Percentiles rank a stretch among this genome's conserved stretches.
Evolutionary conservation across 2,329 filamentous ascomycete genomes (phyloP).

Genomic region (Fusarium sp.): DNA sequence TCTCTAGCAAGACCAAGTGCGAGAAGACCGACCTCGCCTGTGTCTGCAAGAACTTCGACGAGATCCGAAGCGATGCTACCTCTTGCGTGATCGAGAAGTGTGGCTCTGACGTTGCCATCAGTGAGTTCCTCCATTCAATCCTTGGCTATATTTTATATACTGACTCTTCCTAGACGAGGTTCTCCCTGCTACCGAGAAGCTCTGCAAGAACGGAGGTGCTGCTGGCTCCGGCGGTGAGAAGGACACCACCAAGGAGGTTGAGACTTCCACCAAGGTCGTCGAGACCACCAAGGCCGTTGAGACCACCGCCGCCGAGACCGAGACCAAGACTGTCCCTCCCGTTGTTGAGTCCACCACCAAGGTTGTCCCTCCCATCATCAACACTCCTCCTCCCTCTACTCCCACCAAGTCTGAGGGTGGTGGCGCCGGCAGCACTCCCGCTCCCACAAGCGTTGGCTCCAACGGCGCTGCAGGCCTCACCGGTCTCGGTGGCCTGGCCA

Average conservation of each 20-base stretch:
- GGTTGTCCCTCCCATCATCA: constrained; percentile 25
- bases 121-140: constrained; percentile 49
- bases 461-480: constrained; percentile 51
- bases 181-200: constrained; percentile 54
- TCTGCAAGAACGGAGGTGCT: constrained; percentile 48
- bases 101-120: constrained; percentile 54
- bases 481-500: constrained; percentile 52
- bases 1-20: constrained; percentile 52
- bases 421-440: constrained; percentile 20
- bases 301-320: too few species aligned
- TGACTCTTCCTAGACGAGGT: constrained; percentile 54
- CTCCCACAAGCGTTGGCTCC: constrained; percentile 41
- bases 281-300: constrained; percentile 1
- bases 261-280: not conserved
- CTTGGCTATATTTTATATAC: not conserved
- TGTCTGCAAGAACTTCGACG: constrained; percentile 53
- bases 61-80: constrained; percentile 52
- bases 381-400: constrained; percentile 20
- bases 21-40: constrained; percentile 52
- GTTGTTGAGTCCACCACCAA: constrained; percentile 19
- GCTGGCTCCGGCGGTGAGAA: constrained; percentile 7
- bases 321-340: too few species aligned
- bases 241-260: too few species aligned
- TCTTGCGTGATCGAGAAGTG: constrained; percentile 55
- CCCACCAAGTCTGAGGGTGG: constrained; percentile 15